These are phyloP conservation scores for Coffea canephora DNA, from an alignment of 257 asterid genomes.

Conservation along the genomic window DNA sequence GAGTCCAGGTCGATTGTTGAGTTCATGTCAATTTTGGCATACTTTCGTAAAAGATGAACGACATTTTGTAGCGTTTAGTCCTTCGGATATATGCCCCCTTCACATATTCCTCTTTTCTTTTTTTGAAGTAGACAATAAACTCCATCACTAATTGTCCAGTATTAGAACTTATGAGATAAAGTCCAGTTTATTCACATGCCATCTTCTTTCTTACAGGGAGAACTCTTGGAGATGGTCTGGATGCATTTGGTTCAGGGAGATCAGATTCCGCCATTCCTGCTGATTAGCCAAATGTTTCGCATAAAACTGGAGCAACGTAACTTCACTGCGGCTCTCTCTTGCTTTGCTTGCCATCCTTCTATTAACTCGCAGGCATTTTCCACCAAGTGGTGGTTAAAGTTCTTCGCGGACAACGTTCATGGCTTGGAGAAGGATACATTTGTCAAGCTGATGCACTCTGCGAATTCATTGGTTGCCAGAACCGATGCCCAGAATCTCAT, in stretches of 20 bases:
- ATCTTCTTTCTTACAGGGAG: constrained; percentile 35
- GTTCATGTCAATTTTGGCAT: background rate
- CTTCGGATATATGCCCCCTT: too few relatives aligned
- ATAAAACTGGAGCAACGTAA: constrained; percentile 56
- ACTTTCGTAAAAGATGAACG: background rate
- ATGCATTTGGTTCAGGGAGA: constrained; percentile 49
- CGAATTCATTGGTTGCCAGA: constrained; percentile 17
- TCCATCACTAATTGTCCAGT: background rate
- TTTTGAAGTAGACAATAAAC: too few relatives aligned
- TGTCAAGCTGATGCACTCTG: constrained; percentile 37
- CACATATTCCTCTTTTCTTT: too few relatives aligned
- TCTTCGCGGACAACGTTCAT: constrained; percentile 45
- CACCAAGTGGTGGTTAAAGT: constrained; percentile 59
- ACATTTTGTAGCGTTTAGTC: background rate
- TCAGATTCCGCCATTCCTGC: constrained; percentile 55
- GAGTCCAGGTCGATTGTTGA: background rate
- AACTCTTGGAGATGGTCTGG: constrained; percentile 71
- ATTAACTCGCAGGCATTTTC: constrained; percentile 56
- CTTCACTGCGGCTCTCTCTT: constrained; percentile 48
- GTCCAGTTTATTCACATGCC: background rate
- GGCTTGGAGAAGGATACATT: constrained; percentile 39
- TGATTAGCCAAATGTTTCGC: constrained; percentile 58
- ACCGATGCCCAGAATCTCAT: constrained; percentile 36
- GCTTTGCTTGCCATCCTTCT: constrained; percentile 38
- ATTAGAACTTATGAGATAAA: background rate